These are phyloP conservation scores for Magnolia changhungtana DNA, from an alignment of 164 flowering plant genomes.

Conservation along the genomic window DNA sequence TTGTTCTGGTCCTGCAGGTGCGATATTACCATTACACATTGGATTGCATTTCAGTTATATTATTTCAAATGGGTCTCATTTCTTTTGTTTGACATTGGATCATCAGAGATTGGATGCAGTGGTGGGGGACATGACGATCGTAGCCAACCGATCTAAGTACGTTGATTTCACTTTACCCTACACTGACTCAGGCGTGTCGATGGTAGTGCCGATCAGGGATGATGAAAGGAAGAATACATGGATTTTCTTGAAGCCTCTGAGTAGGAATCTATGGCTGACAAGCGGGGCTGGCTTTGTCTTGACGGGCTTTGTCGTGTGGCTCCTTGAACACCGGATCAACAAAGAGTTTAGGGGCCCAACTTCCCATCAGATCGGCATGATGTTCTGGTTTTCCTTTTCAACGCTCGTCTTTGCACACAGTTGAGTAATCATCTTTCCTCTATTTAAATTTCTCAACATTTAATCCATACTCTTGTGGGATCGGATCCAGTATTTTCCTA, in stretches of 20 bases:
- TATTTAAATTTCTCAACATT: background rate
- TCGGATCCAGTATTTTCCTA: background rate
- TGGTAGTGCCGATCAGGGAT: conserved; percentile 16
- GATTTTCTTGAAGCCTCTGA: conserved; percentile 31
- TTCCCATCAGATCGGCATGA: conserved; percentile 14
- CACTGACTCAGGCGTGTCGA: conserved; percentile 18
- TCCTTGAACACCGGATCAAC: conserved; percentile 26
- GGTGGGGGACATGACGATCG: conserved; percentile 34
- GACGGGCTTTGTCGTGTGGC: conserved; percentile 27
- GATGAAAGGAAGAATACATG: conserved; percentile 9
- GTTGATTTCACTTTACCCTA: conserved; percentile 33
- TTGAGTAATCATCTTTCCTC: background rate
- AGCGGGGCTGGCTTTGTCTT: conserved; percentile 16
- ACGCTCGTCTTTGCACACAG: conserved; percentile 29
- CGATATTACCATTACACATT: background rate
- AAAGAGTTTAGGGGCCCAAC: conserved; percentile 16
- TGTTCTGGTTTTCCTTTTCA: conserved; percentile 26
- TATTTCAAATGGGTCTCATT: no score
- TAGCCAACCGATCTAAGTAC: conserved; percentile 21
- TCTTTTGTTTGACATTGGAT: background rate
- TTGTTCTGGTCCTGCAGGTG: background rate
- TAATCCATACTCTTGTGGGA: background rate
- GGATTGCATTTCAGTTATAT: background rate
- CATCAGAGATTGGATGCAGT: conserved; percentile 31
- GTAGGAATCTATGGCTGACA: conserved; percentile 23